Evolutionary conservation across 148 eudicot genomes (phyloP).

Genomic region (Chenopodium formosanum): DNA sequence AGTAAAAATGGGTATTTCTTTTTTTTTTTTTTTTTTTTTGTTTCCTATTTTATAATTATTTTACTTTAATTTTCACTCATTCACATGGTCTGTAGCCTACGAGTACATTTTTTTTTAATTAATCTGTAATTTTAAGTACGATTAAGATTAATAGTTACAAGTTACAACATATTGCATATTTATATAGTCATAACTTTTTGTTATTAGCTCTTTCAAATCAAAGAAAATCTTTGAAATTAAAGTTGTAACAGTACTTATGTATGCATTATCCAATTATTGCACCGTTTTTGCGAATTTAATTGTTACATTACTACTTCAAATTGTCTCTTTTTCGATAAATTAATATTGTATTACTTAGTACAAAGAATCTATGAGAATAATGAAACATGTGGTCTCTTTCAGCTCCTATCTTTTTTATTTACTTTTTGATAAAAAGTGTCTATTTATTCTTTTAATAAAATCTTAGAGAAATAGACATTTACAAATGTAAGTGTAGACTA

Average conservation of each 20-base stretch:
- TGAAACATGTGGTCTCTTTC: background rate
- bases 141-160: slow-evolving; percentile 10
- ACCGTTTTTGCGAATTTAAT: too few relatives aligned
- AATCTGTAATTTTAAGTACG: slow-evolving; percentile 29
- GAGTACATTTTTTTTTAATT: background rate
- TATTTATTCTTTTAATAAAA: background rate
- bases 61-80: background rate
- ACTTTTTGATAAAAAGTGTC: background rate
- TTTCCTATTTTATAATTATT: background rate
- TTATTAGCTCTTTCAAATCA: background rate
- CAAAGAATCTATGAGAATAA: background rate
- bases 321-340: too few relatives aligned
- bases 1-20: slow-evolving; percentile 1
- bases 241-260: slow-evolving; percentile 11
- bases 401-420: background rate
- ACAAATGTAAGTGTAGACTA: background rate
- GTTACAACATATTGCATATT: background rate
- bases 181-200: slow-evolving; percentile 6
- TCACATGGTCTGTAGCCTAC: slow-evolving; percentile 22
- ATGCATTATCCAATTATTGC: background rate
- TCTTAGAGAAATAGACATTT: background rate
- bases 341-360: background rate
- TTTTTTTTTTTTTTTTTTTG: too few relatives aligned
- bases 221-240: background rate
- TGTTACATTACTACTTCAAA: background rate